Evolutionary conservation across 2,329 filamentous ascomycete genomes (phyloP).

Genomic region (Trichoderma sp.): DNA sequence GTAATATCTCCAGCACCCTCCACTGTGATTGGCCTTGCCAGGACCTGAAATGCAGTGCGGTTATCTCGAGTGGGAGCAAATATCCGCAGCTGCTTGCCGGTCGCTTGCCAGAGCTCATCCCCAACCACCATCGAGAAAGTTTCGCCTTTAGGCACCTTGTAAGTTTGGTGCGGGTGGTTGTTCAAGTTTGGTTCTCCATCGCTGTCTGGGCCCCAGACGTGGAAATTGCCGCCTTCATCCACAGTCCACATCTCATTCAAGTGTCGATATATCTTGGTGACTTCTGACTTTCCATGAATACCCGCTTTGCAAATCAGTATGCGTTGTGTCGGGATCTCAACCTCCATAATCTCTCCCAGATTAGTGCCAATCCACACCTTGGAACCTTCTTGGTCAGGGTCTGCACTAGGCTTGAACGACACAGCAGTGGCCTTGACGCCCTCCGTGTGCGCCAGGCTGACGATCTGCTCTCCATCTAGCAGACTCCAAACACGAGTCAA

Average conservation of each 20-base stretch:
- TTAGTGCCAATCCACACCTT: slow-evolving; percentile 89
- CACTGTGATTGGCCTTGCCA: slow-evolving; percentile 66
- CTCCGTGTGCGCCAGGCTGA: slow-evolving; percentile 82
- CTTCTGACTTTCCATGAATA: slow-evolving; percentile 74
- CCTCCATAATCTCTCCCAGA: slow-evolving; percentile 81
- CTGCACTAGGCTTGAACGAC: slow-evolving; percentile 77
- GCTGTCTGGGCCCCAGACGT: slow-evolving; percentile 78
- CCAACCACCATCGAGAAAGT: slow-evolving; percentile 87
- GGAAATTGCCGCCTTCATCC: slow-evolving; percentile 82
- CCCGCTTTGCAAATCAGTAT: slow-evolving; percentile 65
- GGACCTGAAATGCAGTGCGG: slow-evolving; percentile 69
- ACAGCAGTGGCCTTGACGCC: slow-evolving; percentile 78
- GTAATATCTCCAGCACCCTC: slow-evolving; percentile 82
- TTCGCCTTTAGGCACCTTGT: slow-evolving; percentile 75
- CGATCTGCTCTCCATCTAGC: slow-evolving; percentile 72
- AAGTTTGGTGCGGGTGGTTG: slow-evolving; percentile 68
- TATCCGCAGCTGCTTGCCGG: slow-evolving; percentile 81
- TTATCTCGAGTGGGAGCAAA: slow-evolving; percentile 71
- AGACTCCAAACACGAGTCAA: slow-evolving; percentile 88
- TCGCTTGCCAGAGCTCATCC: slow-evolving; percentile 81
- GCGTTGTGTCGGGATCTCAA: slow-evolving; percentile 73
- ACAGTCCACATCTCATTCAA: slow-evolving; percentile 90
- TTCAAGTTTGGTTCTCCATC: slow-evolving; percentile 71
- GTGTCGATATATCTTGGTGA: slow-evolving; percentile 82
- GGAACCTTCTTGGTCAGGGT: slow-evolving; percentile 76